Base-by-base conservation (phyloP, 1,284 basidiomycete genomes). In the Ceratobasidium sp. region DNA sequence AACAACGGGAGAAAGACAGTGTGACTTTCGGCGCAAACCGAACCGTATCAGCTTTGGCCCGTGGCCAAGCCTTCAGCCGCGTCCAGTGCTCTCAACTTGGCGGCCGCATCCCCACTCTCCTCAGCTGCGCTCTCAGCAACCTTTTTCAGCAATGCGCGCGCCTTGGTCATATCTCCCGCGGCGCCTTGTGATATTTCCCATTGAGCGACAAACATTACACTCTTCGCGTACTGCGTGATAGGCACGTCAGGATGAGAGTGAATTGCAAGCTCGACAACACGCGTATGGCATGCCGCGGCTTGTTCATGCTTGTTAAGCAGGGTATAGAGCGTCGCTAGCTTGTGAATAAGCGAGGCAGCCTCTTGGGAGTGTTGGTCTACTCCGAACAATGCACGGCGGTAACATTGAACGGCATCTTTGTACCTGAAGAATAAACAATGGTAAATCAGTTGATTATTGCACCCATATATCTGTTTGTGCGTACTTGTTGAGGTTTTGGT, bases 401-500 rank as follows among this genome's bases (percentile, higher is more conserved):
- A 89, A 76, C 94, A 94, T 77, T 94, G 91, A 59, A 95, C 89
- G 4, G 96, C 94, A 81, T 97, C 95, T 72, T 88, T 86, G 57
- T 88, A 84, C 78, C 95, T 94, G 76, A 45, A 61, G 60, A 48
- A 30, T 14, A 53, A 12, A 14, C 9, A 6, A 43, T 73, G 46
- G 23, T 62, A 43, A 26, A 52, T 32, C 26, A 39, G 36, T n/a
- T 10, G 10, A 67, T 46, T 36, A 73, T 76, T 69, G 70, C 73
- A 30, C 30, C 50, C 14, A n/a, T 28, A 61, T 18, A 43, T 39
- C 16, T 16, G 39, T 78, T n/a, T 9, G 12, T 23, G 26, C 85
- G 73, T 76, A 93, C 93, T 89, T 85, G 76, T 89, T 89, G 76
- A 98, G 88, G 77, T 94, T 92, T 80, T 97, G 94, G 80, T 98